Conservation (phyloP, 2,329 filamentous ascomycete species). For the Phaeoacremonium minimum region DNA sequence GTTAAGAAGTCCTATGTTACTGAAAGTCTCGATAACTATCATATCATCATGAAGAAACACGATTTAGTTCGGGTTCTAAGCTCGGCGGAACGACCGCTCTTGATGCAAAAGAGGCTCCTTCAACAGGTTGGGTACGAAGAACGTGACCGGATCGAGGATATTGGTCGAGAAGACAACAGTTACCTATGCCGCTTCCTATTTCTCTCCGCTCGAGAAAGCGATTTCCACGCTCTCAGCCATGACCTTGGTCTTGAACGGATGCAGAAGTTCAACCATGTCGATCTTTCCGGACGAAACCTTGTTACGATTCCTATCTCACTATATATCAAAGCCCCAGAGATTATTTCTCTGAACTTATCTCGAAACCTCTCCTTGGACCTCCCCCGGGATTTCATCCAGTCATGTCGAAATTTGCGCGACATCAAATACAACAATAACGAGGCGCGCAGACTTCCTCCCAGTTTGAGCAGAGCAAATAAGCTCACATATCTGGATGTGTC, state of each 20-base stretch:
- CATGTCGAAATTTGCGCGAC: constrained; percentile 84
- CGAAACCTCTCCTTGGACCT: constrained; percentile 89
- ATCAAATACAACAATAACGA: constrained; percentile 97
- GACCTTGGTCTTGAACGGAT: constrained; percentile 78
- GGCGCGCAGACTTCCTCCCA: constrained; percentile 77
- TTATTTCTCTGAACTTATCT: constrained; percentile 91
- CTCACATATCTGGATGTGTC: constrained; percentile 91
- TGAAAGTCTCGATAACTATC: constrained; percentile 88
- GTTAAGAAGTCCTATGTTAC: constrained; percentile 92
- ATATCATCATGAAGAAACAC: constrained; percentile 92
- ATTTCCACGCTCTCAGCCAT: constrained; percentile 68
- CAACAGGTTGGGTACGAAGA: constrained; percentile 90
- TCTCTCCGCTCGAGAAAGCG: constrained; percentile 81
- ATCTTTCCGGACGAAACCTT: constrained; percentile 83
- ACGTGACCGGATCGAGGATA: constrained; percentile 82
- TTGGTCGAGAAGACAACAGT: constrained; percentile 94
- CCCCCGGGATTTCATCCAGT: constrained; percentile 93
- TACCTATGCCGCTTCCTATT: constrained; percentile 97
- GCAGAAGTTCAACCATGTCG: constrained; percentile 91
- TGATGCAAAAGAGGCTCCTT: constrained; percentile 87
- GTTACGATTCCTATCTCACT: constrained; percentile 92
- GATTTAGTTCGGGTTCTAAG: constrained; percentile 80
- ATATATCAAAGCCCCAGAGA: constrained; percentile 87
- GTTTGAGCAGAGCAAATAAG: constrained; percentile 73
- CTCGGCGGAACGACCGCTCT: constrained; percentile 73